Base-by-base conservation (phyloP, 805 yeast genomes). In the Torulaspora indica region DNA sequence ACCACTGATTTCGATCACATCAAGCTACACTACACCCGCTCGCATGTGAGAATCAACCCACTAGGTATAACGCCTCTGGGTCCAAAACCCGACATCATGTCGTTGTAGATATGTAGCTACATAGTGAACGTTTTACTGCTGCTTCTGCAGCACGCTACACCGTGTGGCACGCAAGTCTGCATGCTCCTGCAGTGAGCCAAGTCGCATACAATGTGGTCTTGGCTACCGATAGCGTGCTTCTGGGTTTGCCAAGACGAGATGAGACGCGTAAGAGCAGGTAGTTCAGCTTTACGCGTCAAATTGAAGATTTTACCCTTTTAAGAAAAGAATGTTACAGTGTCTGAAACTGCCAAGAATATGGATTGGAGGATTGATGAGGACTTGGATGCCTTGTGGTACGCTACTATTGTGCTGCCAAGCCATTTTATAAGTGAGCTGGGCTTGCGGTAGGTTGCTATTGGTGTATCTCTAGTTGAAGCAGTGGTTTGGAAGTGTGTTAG, bases 1-100 rank as follows among this genome's bases (percentile, higher is more conserved):
- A 86, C 96, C 9, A 87, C 95, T 14, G 74, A 85, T 61, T 87
- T 93, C 59, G 87, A 83, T 31, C 98, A 93, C 64, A 90, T 91
- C 70, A 91, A 90, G 66, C 72, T 74, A 57, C 97, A 90, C 69
- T 91, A 91, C 71, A 89, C 96, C 35, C 82, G 84, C 66, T 81
- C 93, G 20, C 97, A 90, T 63, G 61, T 76, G 33, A 76, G 75
- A 38, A 83, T 88, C 64, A 93, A 91, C 61, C 96, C 95, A 3
- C 68, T 73, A 49, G 81, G 83, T 1, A 84, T 93, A 51, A 84
- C 96, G 2, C 95, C 98, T 3, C 55, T 83, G 28, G 98, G 98
- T 2, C 98, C 98, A 14, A 56, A 81, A 32, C 95, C 95, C 27
- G 67, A 87, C 57, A 85, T 43, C 12, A 14, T 3, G 7, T 18